phyloP scores from a whole-genome alignment of 495 filamentous ascomycete genomes.

The Hyphodiscus hymeniophilus region DNA sequence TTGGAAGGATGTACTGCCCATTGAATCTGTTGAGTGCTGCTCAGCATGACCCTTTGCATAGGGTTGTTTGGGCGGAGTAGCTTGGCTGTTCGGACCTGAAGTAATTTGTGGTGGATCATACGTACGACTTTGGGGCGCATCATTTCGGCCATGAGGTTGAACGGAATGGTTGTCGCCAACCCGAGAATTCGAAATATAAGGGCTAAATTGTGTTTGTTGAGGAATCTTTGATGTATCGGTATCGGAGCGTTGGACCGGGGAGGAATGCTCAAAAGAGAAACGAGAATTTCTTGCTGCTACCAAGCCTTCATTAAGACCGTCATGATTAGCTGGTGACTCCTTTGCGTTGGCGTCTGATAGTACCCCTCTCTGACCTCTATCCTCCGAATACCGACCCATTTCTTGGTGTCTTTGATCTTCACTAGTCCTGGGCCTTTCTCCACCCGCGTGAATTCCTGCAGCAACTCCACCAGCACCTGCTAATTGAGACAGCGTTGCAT shows the following conservation, averaged over 20 bases:
- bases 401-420: conserved; percentile 24
- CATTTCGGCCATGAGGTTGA: not conserved
- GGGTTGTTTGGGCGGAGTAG: not conserved
- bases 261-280: conserved; percentile 21
- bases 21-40: conserved; percentile 14
- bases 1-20: conserved; percentile 14
- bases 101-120: conserved; percentile 8
- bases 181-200: conserved; percentile 4
- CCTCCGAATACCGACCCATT: conserved; percentile 16
- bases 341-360: conserved; percentile 35
- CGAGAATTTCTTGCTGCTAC: conserved; percentile 10
- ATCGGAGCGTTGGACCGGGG: conserved; percentile 6
- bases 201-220: conserved; percentile 7
- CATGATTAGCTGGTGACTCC: conserved; percentile 41
- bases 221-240: conserved; percentile 5
- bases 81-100: not conserved
- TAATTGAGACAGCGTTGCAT: conserved; percentile 70
- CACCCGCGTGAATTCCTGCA: conserved; percentile 25
- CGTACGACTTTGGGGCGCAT: not conserved
- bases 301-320: conserved; percentile 41
- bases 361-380: conserved; percentile 35
- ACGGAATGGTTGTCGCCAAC: not conserved
- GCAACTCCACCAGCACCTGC: conserved; percentile 48
- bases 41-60: conserved; percentile 4
- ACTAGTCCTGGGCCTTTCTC: conserved; percentile 26